Percentiles rank a stretch among this genome's conserved stretches.
Conservation (phyloP, 1,139 yeast genomes). For the Pichia sp. region DNA sequence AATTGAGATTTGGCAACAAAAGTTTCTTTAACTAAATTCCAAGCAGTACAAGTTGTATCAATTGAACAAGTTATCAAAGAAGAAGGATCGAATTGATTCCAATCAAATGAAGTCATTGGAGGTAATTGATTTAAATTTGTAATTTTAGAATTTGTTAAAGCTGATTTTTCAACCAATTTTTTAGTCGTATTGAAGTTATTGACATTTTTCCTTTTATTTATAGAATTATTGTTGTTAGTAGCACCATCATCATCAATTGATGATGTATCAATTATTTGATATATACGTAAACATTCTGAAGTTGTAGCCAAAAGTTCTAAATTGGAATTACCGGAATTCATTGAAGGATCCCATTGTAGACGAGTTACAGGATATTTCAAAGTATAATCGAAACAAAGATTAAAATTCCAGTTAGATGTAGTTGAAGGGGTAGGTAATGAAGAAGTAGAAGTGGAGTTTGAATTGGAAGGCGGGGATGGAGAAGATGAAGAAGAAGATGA, state of each 20-base stretch:
- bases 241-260: conserved; percentile 26
- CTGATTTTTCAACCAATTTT: conserved; percentile 33
- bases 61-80: conserved; percentile 78
- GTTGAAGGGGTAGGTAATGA: too few relatives aligned
- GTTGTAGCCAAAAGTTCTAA: conserved; percentile 53
- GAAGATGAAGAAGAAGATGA: not conserved
- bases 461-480: not conserved
- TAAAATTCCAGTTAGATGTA: conserved; percentile 30
- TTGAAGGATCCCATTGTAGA: conserved; percentile 64
- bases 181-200: not conserved
- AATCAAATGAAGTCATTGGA: conserved; percentile 88
- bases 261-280: conserved; percentile 35
- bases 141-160: conserved; percentile 34
- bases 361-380: conserved; percentile 64
- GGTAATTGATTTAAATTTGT: conserved; percentile 48
- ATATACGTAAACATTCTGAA: conserved; percentile 63
- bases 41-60: conserved; percentile 93
- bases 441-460: not conserved
- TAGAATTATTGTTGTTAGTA: conserved; percentile 30
- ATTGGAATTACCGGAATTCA: conserved; percentile 18
- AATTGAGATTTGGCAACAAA: conserved; percentile 87
- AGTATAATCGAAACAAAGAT: conserved; percentile 42
- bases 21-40: conserved; percentile 65
- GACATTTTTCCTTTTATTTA: not conserved
- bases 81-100: conserved; percentile 72